Evolutionary conservation across 352 stramenopile genomes (phyloP).

Genomic region (Phytophthora sansomeana): DNA sequence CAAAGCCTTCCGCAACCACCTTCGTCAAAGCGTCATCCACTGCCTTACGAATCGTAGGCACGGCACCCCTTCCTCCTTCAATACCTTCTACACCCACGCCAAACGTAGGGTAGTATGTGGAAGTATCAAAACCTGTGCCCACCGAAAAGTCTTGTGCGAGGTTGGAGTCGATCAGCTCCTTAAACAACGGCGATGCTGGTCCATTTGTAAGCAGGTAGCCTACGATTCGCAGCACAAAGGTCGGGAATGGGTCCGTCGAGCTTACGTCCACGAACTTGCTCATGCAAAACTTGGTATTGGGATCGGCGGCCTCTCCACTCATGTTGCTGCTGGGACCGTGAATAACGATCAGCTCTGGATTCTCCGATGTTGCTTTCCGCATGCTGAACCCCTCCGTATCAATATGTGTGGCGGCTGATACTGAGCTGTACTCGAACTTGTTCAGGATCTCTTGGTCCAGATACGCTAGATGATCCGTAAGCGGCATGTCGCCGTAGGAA

Average conservation of each 20-base stretch:
- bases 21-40: slow-evolving; percentile 58
- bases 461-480: slow-evolving; percentile 80
- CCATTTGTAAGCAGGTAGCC: slow-evolving; percentile 83
- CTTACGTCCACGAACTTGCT: slow-evolving; percentile 73
- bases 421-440: slow-evolving; percentile 68
- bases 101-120: slow-evolving; percentile 80
- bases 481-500: slow-evolving; percentile 89
- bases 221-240: slow-evolving; percentile 83
- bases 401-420: slow-evolving; percentile 61
- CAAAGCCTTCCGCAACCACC: slow-evolving; percentile 76
- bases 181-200: slow-evolving; percentile 82
- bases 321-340: slow-evolving; percentile 73
- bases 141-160: slow-evolving; percentile 82
- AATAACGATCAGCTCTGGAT: slow-evolving; percentile 46
- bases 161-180: slow-evolving; percentile 80
- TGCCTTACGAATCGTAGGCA: slow-evolving; percentile 71
- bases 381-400: slow-evolving; percentile 55
- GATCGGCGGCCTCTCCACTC: slow-evolving; percentile 52
- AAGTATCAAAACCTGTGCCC: slow-evolving; percentile 83
- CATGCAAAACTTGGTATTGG: slow-evolving; percentile 85
- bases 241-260: slow-evolving; percentile 77
- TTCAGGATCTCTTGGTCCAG: slow-evolving; percentile 73
- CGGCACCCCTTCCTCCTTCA: slow-evolving; percentile 43
- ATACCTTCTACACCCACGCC: slow-evolving; percentile 84
- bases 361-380: slow-evolving; percentile 28